Percentiles rank a stretch among this genome's conserved stretches.
These are phyloP conservation scores for Cryptococcus sp. DNA, from an alignment of 1,284 basidiomycete genomes.

Conservation along the genomic window DNA sequence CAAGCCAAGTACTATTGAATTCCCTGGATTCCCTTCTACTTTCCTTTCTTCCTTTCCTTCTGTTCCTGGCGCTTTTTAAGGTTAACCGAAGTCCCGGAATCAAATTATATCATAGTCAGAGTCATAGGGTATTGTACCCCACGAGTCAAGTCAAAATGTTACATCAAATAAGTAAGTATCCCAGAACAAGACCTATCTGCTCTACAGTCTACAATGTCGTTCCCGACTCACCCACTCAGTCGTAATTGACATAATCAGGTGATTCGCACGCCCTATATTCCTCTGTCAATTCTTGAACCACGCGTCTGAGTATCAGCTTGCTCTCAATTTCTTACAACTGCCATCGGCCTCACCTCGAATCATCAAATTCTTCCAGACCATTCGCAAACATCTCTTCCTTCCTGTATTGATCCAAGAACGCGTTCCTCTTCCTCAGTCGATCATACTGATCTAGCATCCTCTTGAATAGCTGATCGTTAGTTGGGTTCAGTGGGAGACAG, in stretches of 20 bases:
- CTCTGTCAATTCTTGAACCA: constrained; percentile 33
- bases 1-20: too few species aligned
- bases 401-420: constrained; percentile 96
- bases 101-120: too few species aligned
- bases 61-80: too few species aligned
- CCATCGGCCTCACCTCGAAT: constrained; percentile 61
- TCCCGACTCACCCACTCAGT: not conserved
- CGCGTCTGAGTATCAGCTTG: constrained; percentile 14
- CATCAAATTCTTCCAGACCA: constrained; percentile 88
- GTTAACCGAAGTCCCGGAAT: too few species aligned
- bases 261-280: constrained; percentile 92
- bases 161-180: too few species aligned
- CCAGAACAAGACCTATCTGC: too few species aligned
- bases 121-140: too few species aligned
- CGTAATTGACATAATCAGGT: constrained; percentile 70
- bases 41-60: too few species aligned
- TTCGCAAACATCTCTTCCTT: constrained; percentile 92
- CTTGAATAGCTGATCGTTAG: constrained; percentile 72
- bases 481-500: not conserved
- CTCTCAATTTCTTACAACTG: not conserved
- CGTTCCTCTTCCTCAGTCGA: constrained; percentile 78
- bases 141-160: too few species aligned
- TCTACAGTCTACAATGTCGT: too few species aligned
- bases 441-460: constrained; percentile 96
- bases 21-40: too few species aligned